A percentile compares a stretch with the other conserved stretches of the same genome.
These are phyloP conservation scores for Drechslerella dactyloides DNA, from an alignment of 2,329 filamentous ascomycete genomes.

Conservation along the genomic window DNA sequence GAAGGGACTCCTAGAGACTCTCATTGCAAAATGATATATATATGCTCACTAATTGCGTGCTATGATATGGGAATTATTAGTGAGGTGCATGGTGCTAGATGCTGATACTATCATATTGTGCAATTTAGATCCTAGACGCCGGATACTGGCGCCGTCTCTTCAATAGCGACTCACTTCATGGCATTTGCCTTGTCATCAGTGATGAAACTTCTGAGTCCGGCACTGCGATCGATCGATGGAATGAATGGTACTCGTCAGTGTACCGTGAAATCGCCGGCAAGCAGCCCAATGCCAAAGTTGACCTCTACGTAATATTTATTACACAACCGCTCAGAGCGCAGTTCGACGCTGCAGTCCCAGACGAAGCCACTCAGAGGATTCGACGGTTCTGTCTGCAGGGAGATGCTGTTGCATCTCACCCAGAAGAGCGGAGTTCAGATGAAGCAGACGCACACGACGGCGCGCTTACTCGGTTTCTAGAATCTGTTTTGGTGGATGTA, in stretches of 20 bases:
- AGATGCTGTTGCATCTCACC: neutral
- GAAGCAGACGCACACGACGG: neutral
- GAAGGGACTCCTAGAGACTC: too few species aligned
- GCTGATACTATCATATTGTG: neutral
- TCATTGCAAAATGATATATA: too few species aligned
- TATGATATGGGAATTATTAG: too few species aligned
- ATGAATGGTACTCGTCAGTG: neutral
- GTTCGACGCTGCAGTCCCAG: neutral
- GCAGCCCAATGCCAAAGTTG: neutral
- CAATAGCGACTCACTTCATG: neutral
- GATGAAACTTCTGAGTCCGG: neutral
- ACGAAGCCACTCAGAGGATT: neutral
- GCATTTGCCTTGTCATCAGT: constrained; percentile 1
- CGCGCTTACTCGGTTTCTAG: neutral
- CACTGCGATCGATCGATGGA: neutral
- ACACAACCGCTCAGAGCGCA: neutral
- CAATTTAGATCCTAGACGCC: neutral
- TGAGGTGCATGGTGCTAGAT: too few species aligned
- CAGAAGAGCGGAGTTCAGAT: neutral
- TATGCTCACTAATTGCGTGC: too few species aligned
- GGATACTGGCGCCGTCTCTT: neutral
- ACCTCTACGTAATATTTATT: neutral
- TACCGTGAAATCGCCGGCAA: neutral
- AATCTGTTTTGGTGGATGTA: neutral
- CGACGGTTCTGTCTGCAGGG: neutral